Conservation (phyloP, 148 eudicot genomes). For the Simmondsia chinensis region DNA sequence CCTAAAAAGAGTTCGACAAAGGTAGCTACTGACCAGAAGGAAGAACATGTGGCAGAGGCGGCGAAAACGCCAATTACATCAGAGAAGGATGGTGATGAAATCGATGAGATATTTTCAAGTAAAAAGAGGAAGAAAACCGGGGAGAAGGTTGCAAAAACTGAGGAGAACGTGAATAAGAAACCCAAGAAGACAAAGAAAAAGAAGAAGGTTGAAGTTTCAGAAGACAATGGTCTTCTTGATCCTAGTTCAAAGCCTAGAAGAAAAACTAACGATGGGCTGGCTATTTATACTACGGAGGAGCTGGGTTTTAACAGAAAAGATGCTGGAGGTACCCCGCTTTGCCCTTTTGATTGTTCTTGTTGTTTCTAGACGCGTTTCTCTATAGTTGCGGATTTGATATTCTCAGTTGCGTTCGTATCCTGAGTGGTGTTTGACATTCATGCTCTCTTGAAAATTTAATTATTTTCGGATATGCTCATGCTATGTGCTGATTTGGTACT, state of each 20-base stretch:
- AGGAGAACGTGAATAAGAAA: conserved; percentile 11
- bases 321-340: conserved; percentile 56
- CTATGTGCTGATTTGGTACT: too few relatives aligned
- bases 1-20: conserved; percentile 31
- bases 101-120: conserved; percentile 52
- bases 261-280: conserved; percentile 54
- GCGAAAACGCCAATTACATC: conserved; percentile 1
- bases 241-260: conserved; percentile 29
- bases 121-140: conserved; percentile 43
- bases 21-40: conserved; percentile 4
- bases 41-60: conserved; percentile 11
- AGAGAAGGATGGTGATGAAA: conserved; percentile 11
- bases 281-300: conserved; percentile 54
- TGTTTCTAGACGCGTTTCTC: conserved; percentile 38
- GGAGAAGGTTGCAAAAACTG: conserved; percentile 8
- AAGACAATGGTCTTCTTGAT: conserved; percentile 10
- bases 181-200: conserved; percentile 12
- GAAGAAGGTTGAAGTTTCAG: conserved; percentile 7
- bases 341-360: conserved; percentile 87
- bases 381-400: conserved; percentile 3
- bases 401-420: not conserved
- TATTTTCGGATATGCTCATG: too few relatives aligned
- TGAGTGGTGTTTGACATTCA: not conserved
- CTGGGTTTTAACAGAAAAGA: conserved; percentile 48
- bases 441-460: too few relatives aligned